Evolutionary conservation across 331 rosid genomes (phyloP), one percentile per base, ranked within the genome.

Genomic region (Quercus tomentella): DNA sequence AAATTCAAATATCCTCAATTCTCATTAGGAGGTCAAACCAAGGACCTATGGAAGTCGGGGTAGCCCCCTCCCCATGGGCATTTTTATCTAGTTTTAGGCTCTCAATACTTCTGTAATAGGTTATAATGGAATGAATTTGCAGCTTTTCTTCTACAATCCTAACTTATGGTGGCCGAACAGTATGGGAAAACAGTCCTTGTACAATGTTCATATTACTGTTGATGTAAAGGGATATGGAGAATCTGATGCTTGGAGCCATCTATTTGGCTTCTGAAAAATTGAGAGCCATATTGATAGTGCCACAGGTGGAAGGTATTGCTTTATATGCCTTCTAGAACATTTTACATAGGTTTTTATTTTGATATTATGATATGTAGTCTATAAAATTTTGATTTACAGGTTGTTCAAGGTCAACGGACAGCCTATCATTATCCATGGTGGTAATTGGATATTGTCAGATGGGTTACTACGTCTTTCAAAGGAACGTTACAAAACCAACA

Each of bases 401-500:
- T 77, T 94, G 88, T 92, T 94, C 86, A 92, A 91, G 92, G 92
- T 94, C 87, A 94, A 94, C 51, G 96, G 98, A 41, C 89, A 91
- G 67, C 97, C 90, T 23, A 77, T 94, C 78, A 92, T 94, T 79
- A 91, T 94, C 60, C 92, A 91, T 78, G 98, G 97, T 54, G 95
- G 95, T 76, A 94, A 94, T 84, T 94, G 97, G 98, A 94, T 94
- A 89, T 88, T 94, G 81, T 92, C 97, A 76, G 98, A 94, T 87
- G 98, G 97, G 76, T 89, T 94, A 72, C 88, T 94, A 71, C 90
- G 94, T 49, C 91, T 94, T 84, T 91, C 97, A 7, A 86, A 86
- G 84, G 86, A 91, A 83, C 94, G 96, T 74, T 94, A 92, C 77
- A 77, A 81, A 58, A 85, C 96, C 22, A 96, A 94, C 81, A 88